Conservation (phyloP, 2,329 filamentous ascomycete genomes). For the Pseudogymnoascus sp. region DNA sequence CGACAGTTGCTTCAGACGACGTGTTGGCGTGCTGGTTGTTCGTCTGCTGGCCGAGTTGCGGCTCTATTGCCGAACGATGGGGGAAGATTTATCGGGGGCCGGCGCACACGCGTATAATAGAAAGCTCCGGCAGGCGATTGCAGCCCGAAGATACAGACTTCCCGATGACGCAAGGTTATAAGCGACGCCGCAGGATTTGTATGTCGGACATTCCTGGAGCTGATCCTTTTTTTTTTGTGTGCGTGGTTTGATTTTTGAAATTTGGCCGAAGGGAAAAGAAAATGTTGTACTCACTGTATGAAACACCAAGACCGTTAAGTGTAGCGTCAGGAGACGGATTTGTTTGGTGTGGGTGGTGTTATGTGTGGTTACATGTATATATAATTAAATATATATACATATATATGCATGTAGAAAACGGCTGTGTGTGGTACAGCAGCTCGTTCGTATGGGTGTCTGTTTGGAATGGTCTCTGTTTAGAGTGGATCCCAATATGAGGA, state of each 20-base stretch:
- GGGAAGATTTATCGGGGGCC: background rate
- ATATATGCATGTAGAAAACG: constrained; percentile 1
- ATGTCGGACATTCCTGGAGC: background rate
- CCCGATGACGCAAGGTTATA: background rate
- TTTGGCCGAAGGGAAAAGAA: background rate
- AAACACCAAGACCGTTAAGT: background rate
- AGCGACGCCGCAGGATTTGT: background rate
- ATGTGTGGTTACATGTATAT: constrained; percentile 1
- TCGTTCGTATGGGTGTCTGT: background rate
- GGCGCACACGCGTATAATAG: background rate
- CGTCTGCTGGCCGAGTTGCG: background rate
- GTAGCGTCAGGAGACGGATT: background rate
- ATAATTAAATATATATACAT: constrained; percentile 3
- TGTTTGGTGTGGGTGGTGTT: background rate
- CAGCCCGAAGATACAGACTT: background rate
- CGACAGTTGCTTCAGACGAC: background rate
- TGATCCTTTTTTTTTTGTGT: background rate
- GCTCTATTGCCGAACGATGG: background rate
- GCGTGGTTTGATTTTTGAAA: background rate
- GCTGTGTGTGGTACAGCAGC: background rate
- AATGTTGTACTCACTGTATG: background rate
- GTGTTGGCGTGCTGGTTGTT: background rate
- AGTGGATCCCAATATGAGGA: background rate
- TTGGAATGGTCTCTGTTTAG: background rate
- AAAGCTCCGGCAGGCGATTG: background rate